These are phyloP conservation scores for Tirmania nivea DNA, from an alignment of 495 filamentous ascomycete species.

Conservation along the genomic window DNA sequence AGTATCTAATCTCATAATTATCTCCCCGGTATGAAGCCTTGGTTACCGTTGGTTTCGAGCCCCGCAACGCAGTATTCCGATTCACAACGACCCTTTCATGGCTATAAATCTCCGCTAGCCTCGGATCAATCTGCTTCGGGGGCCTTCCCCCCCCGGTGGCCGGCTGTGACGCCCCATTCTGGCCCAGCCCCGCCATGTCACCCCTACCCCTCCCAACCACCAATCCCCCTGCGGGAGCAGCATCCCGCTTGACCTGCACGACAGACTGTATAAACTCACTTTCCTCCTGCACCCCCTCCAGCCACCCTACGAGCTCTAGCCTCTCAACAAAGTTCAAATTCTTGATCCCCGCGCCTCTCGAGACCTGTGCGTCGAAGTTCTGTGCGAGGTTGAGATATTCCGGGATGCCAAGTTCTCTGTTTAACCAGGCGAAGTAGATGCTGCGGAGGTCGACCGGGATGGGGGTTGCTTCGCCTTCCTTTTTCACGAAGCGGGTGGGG, in stretches of 20 bases:
- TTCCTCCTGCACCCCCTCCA: conserved; percentile 72
- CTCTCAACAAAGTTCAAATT: conserved; percentile 77
- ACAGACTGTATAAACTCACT: conserved; percentile 66
- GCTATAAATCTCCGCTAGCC: conserved; percentile 69
- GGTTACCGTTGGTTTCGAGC: conserved; percentile 64
- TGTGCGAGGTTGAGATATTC: conserved; percentile 74
- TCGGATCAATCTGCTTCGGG: conserved; percentile 47
- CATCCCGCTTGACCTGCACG: conserved; percentile 27
- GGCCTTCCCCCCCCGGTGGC: conserved; percentile 19
- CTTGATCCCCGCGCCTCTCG: conserved; percentile 49
- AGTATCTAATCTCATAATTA: too few relatives aligned
- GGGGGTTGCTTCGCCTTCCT: conserved; percentile 22
- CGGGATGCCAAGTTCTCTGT: conserved; percentile 66
- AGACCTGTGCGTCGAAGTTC: conserved; percentile 24
- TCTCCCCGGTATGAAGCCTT: not conserved
- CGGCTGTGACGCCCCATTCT: conserved; percentile 30
- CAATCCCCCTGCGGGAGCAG: conserved; percentile 23
- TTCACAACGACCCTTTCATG: conserved; percentile 81
- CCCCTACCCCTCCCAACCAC: not conserved
- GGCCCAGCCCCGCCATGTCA: conserved; percentile 23
- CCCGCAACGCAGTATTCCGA: conserved; percentile 66
- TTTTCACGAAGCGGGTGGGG: conserved; percentile 64
- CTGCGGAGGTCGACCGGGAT: conserved; percentile 62
- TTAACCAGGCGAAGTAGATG: conserved; percentile 86
- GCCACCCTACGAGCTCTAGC: conserved; percentile 73